Conservation (phyloP, 169 alveolate genomes). For the Ophryocystis elektroscirrha region DNA sequence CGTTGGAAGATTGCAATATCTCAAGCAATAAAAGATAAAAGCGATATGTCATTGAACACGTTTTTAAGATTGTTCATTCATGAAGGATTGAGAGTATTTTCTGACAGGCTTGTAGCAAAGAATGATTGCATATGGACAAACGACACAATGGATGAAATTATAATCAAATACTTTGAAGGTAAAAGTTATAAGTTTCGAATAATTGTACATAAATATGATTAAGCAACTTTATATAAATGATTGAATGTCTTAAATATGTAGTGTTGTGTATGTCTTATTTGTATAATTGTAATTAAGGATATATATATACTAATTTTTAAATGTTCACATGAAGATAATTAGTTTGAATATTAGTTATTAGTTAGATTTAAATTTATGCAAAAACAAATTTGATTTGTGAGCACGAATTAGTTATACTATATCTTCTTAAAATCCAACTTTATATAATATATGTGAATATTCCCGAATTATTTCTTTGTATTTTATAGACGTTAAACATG, state of each 20-base stretch:
- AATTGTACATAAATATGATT: too few species aligned
- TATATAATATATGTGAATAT: too few species aligned
- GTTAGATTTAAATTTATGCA: too few species aligned
- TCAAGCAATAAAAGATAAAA: constrained; percentile 29
- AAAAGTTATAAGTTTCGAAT: too few species aligned
- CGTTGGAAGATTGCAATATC: constrained; percentile 84
- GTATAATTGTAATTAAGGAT: constrained; percentile 14
- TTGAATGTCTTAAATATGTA: too few species aligned
- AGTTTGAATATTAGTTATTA: constrained; percentile 28
- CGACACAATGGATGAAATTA: constrained; percentile 56
- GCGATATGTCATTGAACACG: constrained; percentile 21
- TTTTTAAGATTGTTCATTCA: constrained; percentile 67
- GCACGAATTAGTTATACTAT: neutral
- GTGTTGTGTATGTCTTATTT: too few species aligned
- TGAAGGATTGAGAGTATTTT: constrained; percentile 82
- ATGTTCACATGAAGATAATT: constrained; percentile 43
- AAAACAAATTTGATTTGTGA: neutral
- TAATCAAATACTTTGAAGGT: constrained; percentile 38
- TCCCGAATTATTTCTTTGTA: too few species aligned
- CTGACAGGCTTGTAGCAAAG: constrained; percentile 70
- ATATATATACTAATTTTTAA: constrained; percentile 51
- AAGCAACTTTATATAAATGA: too few species aligned
- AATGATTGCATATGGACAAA: constrained; percentile 79
- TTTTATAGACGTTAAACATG: constrained; percentile 15
- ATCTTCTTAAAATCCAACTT: neutral